Base-by-base conservation (phyloP, 1,284 basidiomycete genomes). In the Moniliella sp. region DNA sequence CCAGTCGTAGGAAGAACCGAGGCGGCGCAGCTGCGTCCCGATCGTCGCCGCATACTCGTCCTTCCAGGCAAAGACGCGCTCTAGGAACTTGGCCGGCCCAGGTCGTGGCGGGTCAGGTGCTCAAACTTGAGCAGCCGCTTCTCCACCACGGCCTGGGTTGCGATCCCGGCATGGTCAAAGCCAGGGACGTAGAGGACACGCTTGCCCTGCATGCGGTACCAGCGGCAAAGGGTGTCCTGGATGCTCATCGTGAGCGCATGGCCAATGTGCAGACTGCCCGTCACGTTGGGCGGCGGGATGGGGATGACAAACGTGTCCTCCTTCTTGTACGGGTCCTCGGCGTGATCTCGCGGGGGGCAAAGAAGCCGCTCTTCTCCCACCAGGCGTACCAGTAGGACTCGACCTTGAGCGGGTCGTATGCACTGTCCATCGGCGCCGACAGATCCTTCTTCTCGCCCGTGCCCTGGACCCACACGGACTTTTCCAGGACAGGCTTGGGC, bases 361-460 rank as follows among this genome's bases (percentile, higher is more conserved):
- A 97, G 69, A 76, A 91, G 8, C 80, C 80, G 58, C 78, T 69
- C 17, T 74, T 71, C 35, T 75, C 68, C 91, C 91, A 97, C 91
- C 91, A 97, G 51, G 88, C 82, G 58, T 93, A 97, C 83, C 91
- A 94, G 7, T 83, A 78, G 4, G 84, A 71, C 62, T 97, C 91
- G 42, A 97, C 77, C 32, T 82, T 80, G 45, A 78, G 75, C 8
- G 88, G 91, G 61, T 97, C 86, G 66, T 94, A 99, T 3, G 78
- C 79, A 18, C 70, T 69, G 8, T 78, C 71, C 76, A 93, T 86
- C 4, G 82, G 78, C 43, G 76, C 69, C 2, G 77, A 73, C 39
- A 93, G 68, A 63, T 94, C 84, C 86, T n/a, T n/a, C n/a, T n/a
- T n/a, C n/a, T n/a, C n/a, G n/a, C n/a, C n/a, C n/a, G n/a, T n/a